Base-by-base conservation (phyloP, 2,329 filamentous ascomycete genomes). In the Ambrosiella xylebori region DNA sequence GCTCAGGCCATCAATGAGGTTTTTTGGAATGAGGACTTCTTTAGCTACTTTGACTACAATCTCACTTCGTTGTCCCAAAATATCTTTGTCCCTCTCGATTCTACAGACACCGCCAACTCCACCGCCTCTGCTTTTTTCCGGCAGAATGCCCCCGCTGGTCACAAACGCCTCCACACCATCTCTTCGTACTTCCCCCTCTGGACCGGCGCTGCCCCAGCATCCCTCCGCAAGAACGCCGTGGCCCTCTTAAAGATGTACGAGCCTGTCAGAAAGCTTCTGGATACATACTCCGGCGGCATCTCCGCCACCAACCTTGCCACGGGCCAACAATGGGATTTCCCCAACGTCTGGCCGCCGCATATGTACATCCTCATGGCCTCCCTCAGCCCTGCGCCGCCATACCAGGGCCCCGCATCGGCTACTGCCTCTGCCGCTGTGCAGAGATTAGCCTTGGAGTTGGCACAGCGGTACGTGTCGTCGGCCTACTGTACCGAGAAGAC, bases 401-500 rank as follows among this genome's bases (percentile, higher is more conserved):
- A 36, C 8, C 45, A 12, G 12, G 49, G 27, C 36, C 44, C 45
- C 37, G 37, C 7, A 7, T 75, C 75, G 27, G 78, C 82, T 59
- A 73, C 76, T 0, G 73, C 75, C 8, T 83, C 79, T 64, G 61
- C 72, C 36, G 72, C 72, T 60, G 72, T 79, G 1, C 78, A 80
- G 61, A 68, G 72, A 7, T 71, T 84, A 1, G 78, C 82, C 0
- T 71, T 83, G 1, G 67, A 71, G 3, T 70, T 86, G 5, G 81
- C 74, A 1, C 82, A 85, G 69, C 76, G 82, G 41, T 85, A 85
- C 63, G 70, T 85, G 41, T 81, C 84, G 66, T 81, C 78, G 15
- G 74, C 81, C 0, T 85, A 84, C 65, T 86, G 82, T 70, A 85
- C 82, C 0, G 85, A 82, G 82, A 79, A 76, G 59, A 78, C 79